Conservation (phyloP, 805 yeast genomes). For the Lachancea quebecensis region DNA sequence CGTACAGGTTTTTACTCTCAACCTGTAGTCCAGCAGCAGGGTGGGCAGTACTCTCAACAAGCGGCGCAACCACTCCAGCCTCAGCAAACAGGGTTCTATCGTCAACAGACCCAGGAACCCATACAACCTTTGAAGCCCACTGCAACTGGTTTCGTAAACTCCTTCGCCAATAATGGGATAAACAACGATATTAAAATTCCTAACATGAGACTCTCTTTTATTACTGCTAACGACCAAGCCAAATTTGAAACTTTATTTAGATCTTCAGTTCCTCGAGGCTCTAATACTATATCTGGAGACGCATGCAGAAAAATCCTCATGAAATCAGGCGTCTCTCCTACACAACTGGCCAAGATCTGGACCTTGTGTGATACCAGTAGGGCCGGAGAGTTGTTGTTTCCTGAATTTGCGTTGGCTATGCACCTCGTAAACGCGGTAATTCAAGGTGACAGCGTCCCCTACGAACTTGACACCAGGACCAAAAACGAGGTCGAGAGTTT, state of each 20-base stretch:
- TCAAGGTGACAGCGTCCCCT: conserved; percentile 74
- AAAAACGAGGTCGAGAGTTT: conserved; percentile 80
- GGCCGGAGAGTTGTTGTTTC: conserved; percentile 80
- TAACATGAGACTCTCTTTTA: conserved; percentile 70
- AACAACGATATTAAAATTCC: conserved; percentile 62
- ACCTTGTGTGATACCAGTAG: conserved; percentile 80
- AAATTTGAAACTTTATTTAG: conserved; percentile 81
- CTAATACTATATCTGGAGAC: conserved; percentile 52
- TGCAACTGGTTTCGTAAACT: conserved; percentile 41
- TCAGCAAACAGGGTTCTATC: conserved; percentile 43
- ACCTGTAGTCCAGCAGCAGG: conserved; percentile 27
- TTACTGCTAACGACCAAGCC: conserved; percentile 77
- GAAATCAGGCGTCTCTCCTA: conserved; percentile 71
- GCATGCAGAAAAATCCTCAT: conserved; percentile 73
- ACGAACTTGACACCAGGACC: conserved; percentile 61
- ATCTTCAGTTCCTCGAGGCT: conserved; percentile 56
- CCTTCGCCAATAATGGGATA: conserved; percentile 39
- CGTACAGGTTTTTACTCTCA: conserved; percentile 27
- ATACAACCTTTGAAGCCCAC: conserved; percentile 35
- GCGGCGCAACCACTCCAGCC: conserved; percentile 30
- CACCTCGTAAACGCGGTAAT: conserved; percentile 75
- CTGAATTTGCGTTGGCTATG: conserved; percentile 89
- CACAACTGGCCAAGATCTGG: conserved; percentile 82
- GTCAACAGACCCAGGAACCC: conserved; percentile 24
- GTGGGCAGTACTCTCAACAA: conserved; percentile 16